These are phyloP conservation scores for Solidago caesia DNA, from an alignment of 129 eudicot species.

Conservation along the genomic window DNA sequence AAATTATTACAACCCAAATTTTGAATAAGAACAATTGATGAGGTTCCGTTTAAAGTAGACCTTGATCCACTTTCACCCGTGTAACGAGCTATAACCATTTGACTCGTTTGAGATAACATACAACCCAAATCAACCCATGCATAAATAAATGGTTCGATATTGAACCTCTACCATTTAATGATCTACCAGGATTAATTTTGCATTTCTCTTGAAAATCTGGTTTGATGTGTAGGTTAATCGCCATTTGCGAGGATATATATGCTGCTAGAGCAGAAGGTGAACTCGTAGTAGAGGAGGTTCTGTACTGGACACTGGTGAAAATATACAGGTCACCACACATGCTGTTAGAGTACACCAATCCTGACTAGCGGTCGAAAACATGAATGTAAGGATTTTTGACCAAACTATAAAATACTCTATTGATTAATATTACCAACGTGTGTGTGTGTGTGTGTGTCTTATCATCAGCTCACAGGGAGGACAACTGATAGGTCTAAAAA, in stretches of 20 bases:
- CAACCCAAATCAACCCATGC: neutral
- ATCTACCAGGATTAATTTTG: neutral
- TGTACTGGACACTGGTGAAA: constrained; percentile 92
- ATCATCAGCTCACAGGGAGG: neutral
- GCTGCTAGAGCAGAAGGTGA: constrained; percentile 99
- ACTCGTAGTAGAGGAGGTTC: constrained; percentile 88
- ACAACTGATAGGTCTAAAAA: no score
- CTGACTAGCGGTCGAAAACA: constrained; percentile 48
- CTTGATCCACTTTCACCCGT: no score
- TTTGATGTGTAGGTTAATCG: constrained; percentile 60
- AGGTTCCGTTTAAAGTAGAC: no score
- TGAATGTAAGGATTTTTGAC: constrained; percentile 3
- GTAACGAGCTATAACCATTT: neutral
- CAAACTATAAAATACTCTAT: neutral
- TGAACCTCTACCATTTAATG: neutral
- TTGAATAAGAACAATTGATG: no score
- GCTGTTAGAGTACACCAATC: constrained; percentile 93
- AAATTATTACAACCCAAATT: no score
- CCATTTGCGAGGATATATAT: constrained; percentile 94
- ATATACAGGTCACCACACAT: constrained; percentile 96
- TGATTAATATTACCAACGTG: neutral
- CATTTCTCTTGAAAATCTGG: neutral
- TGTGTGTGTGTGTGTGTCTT: neutral
- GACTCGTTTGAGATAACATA: neutral
- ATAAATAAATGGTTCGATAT: neutral